Evolutionary conservation across 192 early-diverging fungal genomes (phyloP), one percentile per base, ranked within the genome.

Genomic region (Coemansia sp.): DNA sequence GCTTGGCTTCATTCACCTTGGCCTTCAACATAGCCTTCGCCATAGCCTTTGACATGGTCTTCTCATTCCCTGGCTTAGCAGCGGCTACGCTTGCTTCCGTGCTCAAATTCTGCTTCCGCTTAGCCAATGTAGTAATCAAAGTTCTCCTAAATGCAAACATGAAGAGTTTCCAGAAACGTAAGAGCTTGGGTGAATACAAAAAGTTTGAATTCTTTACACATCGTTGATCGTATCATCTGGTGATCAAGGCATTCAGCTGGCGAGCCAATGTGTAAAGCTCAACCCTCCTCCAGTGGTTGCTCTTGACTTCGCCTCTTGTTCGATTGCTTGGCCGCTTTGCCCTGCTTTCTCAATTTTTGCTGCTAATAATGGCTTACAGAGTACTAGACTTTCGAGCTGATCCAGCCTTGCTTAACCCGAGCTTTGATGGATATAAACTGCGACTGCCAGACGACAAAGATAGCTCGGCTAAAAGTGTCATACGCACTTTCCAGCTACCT

Each of bases 391-490:
- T 85, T 19, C 54, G 62, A 34, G 61, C 68, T 4, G 67, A 88
- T 60, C 64, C 74, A 30, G 34, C 67, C 1, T 59, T 87, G 14
- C 60, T 88, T 30, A 88, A 91, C 47, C 64, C 83, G 25, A 81
- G 77, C 53, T 91, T 91, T 69, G 88, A 91, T 32, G 88, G 90
- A 1, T 91, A 91, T 70, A 90, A 89, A 56, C 73, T 91, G 32
- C 75, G 81, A 9, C 63, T 88, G 34, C 79, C 87, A 21, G 76
- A 80, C 28, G 75, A 82, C 14, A 64, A 64, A 6, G 58, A 60
- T 1, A 62, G 67, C 34, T 54, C 82, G 12, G 8, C 6, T 38
- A 38, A 38, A 38, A 28, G 27, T 2, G 54, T 54, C 30, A 49
- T 49, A 5, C 30, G 24, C 41, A 34, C 24, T 3, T 57, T 44